phyloP scores from a whole-genome alignment of 805 yeast genomes.

The Wilhelminamyces savonicus region DNA sequence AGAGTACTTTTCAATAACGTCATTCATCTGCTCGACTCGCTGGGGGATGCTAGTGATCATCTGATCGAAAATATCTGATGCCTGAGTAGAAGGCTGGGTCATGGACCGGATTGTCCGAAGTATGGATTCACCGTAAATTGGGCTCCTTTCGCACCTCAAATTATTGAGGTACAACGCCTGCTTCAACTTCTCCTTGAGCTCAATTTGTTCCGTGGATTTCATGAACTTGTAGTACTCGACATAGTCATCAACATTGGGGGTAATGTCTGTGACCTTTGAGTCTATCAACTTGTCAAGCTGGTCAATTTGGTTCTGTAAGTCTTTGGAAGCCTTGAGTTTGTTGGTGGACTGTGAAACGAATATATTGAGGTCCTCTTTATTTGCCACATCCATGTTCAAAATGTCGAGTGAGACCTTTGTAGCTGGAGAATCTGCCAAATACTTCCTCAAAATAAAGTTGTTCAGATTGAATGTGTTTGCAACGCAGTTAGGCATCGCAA shows the following conservation, averaged over 20 bases:
- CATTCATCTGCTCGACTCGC: constrained; percentile 33
- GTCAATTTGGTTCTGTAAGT: constrained; percentile 39
- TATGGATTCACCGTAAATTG: constrained; percentile 61
- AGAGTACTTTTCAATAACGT: constrained; percentile 65
- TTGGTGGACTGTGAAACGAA: constrained; percentile 40
- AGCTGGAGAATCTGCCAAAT: no score
- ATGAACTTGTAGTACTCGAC: constrained; percentile 55
- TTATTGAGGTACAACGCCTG: constrained; percentile 60
- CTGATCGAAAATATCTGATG: constrained; percentile 9
- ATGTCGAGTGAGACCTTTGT: constrained; percentile 42
- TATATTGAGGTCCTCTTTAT: constrained; percentile 38
- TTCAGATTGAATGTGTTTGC: constrained; percentile 38
- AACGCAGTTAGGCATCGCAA: constrained; percentile 66
- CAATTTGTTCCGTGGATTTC: constrained; percentile 46
- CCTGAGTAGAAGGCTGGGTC: constrained; percentile 12
- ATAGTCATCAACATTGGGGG: constrained; percentile 27
- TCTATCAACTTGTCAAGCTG: constrained; percentile 34
- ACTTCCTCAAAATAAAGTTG: no score
- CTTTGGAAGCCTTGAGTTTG: constrained; percentile 41
- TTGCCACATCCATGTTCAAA: constrained; percentile 54
- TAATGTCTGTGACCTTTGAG: constrained; percentile 13
- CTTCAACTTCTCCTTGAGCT: constrained; percentile 44
- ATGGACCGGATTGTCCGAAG: no score
- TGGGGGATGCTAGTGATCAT: constrained; percentile 19
- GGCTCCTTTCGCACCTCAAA: constrained; percentile 58